These are phyloP conservation scores for Lepiota venenata DNA, from an alignment of 768 basidiomycete genomes.

Conservation along the genomic window DNA sequence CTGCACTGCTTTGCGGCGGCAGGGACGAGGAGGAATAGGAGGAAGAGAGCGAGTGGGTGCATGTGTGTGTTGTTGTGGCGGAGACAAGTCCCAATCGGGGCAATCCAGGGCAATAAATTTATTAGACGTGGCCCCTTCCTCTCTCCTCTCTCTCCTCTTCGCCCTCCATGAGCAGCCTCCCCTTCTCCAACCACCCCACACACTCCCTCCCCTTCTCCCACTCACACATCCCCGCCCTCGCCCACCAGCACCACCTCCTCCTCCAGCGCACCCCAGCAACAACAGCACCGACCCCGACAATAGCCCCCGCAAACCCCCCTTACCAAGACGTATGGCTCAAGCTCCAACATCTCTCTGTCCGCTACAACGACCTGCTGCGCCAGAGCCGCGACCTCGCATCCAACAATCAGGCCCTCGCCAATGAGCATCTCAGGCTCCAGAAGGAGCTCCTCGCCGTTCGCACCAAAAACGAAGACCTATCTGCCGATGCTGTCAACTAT, in stretches of 20 bases:
- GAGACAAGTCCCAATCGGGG: neutral
- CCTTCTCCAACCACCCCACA: neutral
- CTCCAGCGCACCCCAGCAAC: no score
- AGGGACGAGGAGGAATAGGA: conserved; percentile 2
- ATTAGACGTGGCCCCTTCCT: neutral
- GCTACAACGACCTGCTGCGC: conserved; percentile 5
- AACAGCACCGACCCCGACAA: no score
- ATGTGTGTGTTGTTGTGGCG: conserved; percentile 1
- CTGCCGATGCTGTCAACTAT: conserved; percentile 1
- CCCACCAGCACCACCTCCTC: no score
- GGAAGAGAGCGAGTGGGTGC: neutral
- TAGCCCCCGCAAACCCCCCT: no score
- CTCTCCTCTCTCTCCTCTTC: neutral
- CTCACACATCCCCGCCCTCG: neutral
- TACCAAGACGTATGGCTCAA: no score
- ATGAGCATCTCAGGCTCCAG: conserved; percentile 3
- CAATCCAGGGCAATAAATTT: neutral
- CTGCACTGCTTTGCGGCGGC: neutral
- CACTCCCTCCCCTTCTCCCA: conserved; percentile 1
- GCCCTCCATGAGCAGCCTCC: conserved; percentile 7
- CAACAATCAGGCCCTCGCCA: neutral
- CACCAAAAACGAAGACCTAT: conserved; percentile 6
- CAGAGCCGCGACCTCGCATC: conserved; percentile 5
- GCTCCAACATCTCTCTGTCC: no score
- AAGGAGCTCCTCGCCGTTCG: neutral